Evolutionary conservation across 2,329 filamentous ascomycete species (phyloP).

Genomic region (Thermoascus crustaceus): DNA sequence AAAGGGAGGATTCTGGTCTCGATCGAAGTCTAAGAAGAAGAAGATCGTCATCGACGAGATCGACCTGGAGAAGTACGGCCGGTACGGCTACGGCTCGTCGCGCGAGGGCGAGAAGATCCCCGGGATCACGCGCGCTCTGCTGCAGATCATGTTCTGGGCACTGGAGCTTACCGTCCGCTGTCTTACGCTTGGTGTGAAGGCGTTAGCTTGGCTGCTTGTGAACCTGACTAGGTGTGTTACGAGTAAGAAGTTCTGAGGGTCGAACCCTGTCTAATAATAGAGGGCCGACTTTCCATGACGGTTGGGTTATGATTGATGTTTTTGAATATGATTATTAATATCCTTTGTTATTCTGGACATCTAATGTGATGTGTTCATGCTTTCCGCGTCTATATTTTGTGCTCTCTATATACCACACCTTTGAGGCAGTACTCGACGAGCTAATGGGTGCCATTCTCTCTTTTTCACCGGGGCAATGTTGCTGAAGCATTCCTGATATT

Average conservation of each 20-base stretch:
- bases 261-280: too few relatives aligned
- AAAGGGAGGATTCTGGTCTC: conserved; percentile 1
- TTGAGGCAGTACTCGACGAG: too few relatives aligned
- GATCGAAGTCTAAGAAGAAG: conserved; percentile 17
- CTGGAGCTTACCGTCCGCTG: conserved; percentile 30
- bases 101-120: conserved; percentile 35
- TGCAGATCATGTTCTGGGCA: conserved; percentile 32
- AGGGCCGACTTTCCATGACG: too few relatives aligned
- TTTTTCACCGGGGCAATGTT: too few relatives aligned
- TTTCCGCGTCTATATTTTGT: too few relatives aligned
- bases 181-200: conserved; percentile 31
- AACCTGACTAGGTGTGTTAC: conserved; percentile 31
- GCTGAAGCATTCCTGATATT: too few relatives aligned
- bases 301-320: too few relatives aligned
- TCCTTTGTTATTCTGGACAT: too few relatives aligned
- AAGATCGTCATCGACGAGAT: conserved; percentile 35
- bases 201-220: conserved; percentile 36
- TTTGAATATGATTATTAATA: too few relatives aligned
- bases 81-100: conserved; percentile 27
- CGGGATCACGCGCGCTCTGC: conserved; percentile 22
- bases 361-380: too few relatives aligned
- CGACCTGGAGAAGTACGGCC: conserved; percentile 38
- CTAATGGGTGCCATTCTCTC: too few relatives aligned
- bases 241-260: conserved; percentile 32
- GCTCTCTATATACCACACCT: too few relatives aligned